Evolutionary conservation across 2,329 filamentous ascomycete species (phyloP), one percentile per base, ranked within the genome.

Genomic region (Colletotrichum magnum): DNA sequence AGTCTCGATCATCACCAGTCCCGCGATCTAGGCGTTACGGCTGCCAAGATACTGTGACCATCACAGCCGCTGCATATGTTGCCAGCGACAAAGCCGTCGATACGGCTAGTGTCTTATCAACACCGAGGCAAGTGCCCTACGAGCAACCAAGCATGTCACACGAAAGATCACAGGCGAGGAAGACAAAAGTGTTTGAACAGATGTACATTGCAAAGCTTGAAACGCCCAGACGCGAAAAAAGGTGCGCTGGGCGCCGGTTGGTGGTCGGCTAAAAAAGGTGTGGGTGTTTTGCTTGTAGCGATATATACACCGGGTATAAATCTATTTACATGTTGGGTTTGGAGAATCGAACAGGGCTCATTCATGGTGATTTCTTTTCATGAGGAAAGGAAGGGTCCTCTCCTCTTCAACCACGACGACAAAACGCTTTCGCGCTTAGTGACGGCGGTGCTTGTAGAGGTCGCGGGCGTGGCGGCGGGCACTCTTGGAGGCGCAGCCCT

Each of bases 241-340:
- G 36, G 50, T 60, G 66, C 43, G 43, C 56, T 57, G 48, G 50
- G 51, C 56, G 54, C 32, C 41, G 12, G 13, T 57, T 24, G 41
- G 43, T 54, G 62, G 66, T 69, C 56, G 50, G 26, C 62, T 54
- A 58, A 65, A 65, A 58, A 28, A 13, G 39, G 53, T 58, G 28
- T 15, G 36, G 48, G 47, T 62, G 47, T 60, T 47, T 26, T 45
- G 54, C 64, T 60, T 66, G 66, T 56, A 57, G 66, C 56, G 32
- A 61, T 66, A 69, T 66, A 69, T 66, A 66, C 66, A 66, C 62
- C 62, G 43, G 62, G 62, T 52, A 66, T 66, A 69, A 63, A 69
- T 66, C 50, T 69, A 69, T 66, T 66, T 66, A 69, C 66, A 61
- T 69, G 18, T 18, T 18, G 16, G 32, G 39, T 26, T 21, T 59